Percentiles rank a stretch among this genome's conserved stretches.
Conservation (phyloP, 1,284 basidiomycete species). For the Malassezia cuniculi region DNA sequence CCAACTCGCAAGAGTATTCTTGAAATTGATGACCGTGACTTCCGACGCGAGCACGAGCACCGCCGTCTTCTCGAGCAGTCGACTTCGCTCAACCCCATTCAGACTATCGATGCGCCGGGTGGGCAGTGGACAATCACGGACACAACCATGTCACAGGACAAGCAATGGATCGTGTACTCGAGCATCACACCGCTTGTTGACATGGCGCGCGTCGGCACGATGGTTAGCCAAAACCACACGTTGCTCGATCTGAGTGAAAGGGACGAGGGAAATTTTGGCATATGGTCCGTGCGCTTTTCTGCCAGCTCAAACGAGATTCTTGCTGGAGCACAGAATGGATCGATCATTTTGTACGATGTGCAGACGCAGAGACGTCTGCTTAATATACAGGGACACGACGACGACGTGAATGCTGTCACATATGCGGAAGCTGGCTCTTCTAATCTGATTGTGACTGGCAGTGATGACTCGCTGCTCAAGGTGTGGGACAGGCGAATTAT, state of each 20-base stretch:
- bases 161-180: conserved; percentile 81
- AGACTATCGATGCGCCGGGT: conserved; percentile 32
- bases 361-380: conserved; percentile 64
- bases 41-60: too few relatives aligned
- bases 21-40: too few relatives aligned
- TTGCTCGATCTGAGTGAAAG: too few relatives aligned
- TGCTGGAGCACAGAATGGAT: conserved; percentile 53
- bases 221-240: too few relatives aligned
- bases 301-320: conserved; percentile 84
- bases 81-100: conserved; percentile 34
- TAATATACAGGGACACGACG: conserved; percentile 66
- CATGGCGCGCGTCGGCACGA: conserved; percentile 58
- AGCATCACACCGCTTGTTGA: conserved; percentile 55
- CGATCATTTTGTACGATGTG: conserved; percentile 72
- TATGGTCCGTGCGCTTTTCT: conserved; percentile 89
- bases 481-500: conserved; percentile 88
- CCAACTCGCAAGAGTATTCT: too few relatives aligned
- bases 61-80: conserved; percentile 16
- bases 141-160: conserved; percentile 79
- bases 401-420: conserved; percentile 87
- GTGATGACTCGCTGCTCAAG: conserved; percentile 86
- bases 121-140: conserved; percentile 50
- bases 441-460: conserved; percentile 83
- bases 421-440: conserved; percentile 85
- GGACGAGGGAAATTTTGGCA: conserved; percentile 46